These are phyloP conservation scores for Cercospora nicotianae DNA, from an alignment of 2,329 filamentous ascomycete species.

Conservation along the genomic window DNA sequence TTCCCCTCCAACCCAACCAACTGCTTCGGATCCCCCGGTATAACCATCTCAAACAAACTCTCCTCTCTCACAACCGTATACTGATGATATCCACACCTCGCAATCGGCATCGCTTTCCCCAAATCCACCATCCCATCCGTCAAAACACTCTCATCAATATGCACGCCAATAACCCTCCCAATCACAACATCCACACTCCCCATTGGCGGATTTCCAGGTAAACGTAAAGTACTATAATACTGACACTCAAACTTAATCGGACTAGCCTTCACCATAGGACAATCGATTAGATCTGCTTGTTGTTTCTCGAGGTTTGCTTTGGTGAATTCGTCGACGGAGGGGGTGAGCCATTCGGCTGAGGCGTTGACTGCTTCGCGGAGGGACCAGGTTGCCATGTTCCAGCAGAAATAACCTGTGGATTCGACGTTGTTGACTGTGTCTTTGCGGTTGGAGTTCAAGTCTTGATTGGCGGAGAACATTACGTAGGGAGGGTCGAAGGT, in stretches of 20 bases:
- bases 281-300: constrained; percentile 42
- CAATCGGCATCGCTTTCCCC: constrained; percentile 59
- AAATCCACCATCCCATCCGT: constrained; percentile 59
- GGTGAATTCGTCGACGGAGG: constrained; percentile 57
- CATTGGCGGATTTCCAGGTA: constrained; percentile 60
- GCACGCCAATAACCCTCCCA: constrained; percentile 57
- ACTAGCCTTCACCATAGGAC: constrained; percentile 56
- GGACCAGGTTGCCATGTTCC: constrained; percentile 51
- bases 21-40: constrained; percentile 39
- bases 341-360: constrained; percentile 53
- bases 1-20: constrained; percentile 40
- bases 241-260: constrained; percentile 62
- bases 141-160: constrained; percentile 57
- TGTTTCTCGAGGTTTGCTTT: constrained; percentile 53
- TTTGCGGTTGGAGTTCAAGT: constrained; percentile 49
- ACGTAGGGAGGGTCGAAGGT: constrained; percentile 64
- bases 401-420: constrained; percentile 47
- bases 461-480: constrained; percentile 63
- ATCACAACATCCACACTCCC: constrained; percentile 60
- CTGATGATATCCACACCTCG: constrained; percentile 60
- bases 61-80: constrained; percentile 56
- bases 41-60: constrained; percentile 58
- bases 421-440: constrained; percentile 60
- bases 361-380: constrained; percentile 58
- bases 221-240: constrained; percentile 55